These are phyloP conservation scores for Gnomoniopsis sp. DNA, from an alignment of 2,329 filamentous ascomycete species.

Conservation along the genomic window DNA sequence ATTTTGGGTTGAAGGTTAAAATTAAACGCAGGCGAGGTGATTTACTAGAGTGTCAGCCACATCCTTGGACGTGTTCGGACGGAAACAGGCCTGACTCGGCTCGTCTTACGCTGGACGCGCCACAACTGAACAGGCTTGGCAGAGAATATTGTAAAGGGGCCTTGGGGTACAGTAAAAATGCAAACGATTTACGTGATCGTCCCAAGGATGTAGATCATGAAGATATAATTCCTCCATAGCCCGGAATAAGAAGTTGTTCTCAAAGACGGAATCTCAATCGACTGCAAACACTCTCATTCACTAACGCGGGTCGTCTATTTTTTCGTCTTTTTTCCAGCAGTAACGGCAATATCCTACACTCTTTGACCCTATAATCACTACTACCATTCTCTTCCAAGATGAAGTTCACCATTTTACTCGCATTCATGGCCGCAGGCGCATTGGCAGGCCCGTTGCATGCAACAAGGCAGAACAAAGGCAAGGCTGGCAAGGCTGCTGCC, in stretches of 20 bases:
- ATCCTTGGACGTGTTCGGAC: neutral
- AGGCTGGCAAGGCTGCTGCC: neutral
- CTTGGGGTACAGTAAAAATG: neutral
- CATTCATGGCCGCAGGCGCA: neutral
- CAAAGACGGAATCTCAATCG: neutral
- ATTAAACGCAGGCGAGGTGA: neutral
- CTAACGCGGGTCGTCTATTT: conserved; percentile 8
- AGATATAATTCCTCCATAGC: neutral
- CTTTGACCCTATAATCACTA: neutral
- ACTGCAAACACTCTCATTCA: neutral
- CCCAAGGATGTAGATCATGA: neutral
- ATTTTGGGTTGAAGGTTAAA: neutral
- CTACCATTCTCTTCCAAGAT: neutral
- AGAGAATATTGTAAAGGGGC: no score
- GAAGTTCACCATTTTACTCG: conserved; percentile 1
- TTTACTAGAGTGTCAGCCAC: neutral
- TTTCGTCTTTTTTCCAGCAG: neutral
- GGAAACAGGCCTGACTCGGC: neutral
- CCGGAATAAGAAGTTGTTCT: neutral
- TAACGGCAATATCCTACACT: neutral
- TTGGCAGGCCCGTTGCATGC: conserved; percentile 1
- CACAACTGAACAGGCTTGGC: no score
- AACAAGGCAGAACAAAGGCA: neutral
- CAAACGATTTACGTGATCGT: neutral
- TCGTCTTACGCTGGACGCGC: neutral